Evolutionary conservation across 2,329 filamentous ascomycete species (phyloP).

Genomic region (Dothideomycetes sp.): DNA sequence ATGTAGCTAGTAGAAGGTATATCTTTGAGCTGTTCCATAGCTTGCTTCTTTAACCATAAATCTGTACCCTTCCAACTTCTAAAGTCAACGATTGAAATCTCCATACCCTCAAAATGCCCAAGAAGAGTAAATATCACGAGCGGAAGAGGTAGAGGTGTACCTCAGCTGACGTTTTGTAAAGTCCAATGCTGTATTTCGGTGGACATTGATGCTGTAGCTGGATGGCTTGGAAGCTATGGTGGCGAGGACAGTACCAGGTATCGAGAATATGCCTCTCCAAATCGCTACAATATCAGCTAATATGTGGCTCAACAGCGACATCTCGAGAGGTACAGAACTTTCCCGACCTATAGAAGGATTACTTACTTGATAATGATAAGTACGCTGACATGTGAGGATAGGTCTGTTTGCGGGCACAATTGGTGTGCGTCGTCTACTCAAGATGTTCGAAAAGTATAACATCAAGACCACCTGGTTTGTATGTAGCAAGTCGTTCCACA

Average conservation of each 20-base stretch:
- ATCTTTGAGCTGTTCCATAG: too few species aligned
- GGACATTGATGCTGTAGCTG: conserved; percentile 65
- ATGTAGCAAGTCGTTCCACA: background rate
- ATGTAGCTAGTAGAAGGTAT: too few species aligned
- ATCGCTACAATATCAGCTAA: too few species aligned
- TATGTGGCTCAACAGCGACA: conserved; percentile 46
- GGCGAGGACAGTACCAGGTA: conserved; percentile 52
- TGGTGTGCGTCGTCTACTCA: conserved; percentile 54
- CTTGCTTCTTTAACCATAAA: too few species aligned
- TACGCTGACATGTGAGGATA: too few species aligned
- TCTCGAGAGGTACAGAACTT: conserved; percentile 42
- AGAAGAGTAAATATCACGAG: conserved; percentile 2
- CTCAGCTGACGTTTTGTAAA: too few species aligned
- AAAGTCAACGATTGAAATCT: too few species aligned
- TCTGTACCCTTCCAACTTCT: too few species aligned
- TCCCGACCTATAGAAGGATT: background rate
- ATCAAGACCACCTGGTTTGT: conserved; percentile 57
- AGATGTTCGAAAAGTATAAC: conserved; percentile 59
- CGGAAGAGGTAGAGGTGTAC: too few species aligned
- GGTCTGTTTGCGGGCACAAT: conserved; percentile 58
- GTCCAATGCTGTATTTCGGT: conserved; percentile 9
- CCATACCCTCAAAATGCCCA: conserved; percentile 7
- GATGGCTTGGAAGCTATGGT: conserved; percentile 66
- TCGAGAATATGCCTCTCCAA: too few species aligned
- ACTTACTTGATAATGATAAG: too few species aligned